Percentiles rank a stretch among this genome's conserved stretches.
Evolutionary conservation across 192 early-diverging fungal genomes (phyloP).

Genomic region (Funneliformis geosporum): DNA sequence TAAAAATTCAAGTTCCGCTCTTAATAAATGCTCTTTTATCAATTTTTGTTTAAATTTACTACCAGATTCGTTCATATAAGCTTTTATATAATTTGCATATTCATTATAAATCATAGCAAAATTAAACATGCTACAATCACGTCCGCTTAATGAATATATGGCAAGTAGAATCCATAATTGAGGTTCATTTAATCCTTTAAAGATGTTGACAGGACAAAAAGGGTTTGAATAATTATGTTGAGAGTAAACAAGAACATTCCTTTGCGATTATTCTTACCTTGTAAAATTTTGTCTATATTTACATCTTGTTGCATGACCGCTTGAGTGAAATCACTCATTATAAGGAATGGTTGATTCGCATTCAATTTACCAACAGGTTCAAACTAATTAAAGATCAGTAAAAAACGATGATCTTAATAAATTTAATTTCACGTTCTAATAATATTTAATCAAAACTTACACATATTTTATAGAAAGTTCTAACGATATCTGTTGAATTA

Average conservation of each 20-base stretch:
- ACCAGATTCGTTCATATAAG: background rate
- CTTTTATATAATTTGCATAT: background rate
- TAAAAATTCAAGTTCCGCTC: background rate
- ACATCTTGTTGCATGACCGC: background rate
- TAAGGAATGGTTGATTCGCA: background rate
- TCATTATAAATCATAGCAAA: background rate
- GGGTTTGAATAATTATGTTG: background rate
- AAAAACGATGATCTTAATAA: background rate
- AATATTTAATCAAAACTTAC: background rate
- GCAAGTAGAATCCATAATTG: background rate
- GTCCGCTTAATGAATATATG: background rate
- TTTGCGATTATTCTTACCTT: background rate
- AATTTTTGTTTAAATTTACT: background rate
- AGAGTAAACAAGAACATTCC: background rate
- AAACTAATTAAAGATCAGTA: background rate
- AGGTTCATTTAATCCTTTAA: background rate
- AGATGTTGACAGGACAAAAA: background rate
- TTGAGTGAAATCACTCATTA: background rate
- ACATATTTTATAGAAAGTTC: constrained; percentile 11
- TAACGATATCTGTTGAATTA: constrained; percentile 1
- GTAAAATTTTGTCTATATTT: background rate
- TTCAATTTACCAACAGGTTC: background rate
- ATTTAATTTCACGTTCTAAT: background rate
- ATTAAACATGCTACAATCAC: background rate
- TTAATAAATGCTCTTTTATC: background rate